Evolutionary conservation across 345 rosid species (phyloP), one percentile per base, ranked within the genome.

Genomic region (Mallotus nudiflorus): DNA sequence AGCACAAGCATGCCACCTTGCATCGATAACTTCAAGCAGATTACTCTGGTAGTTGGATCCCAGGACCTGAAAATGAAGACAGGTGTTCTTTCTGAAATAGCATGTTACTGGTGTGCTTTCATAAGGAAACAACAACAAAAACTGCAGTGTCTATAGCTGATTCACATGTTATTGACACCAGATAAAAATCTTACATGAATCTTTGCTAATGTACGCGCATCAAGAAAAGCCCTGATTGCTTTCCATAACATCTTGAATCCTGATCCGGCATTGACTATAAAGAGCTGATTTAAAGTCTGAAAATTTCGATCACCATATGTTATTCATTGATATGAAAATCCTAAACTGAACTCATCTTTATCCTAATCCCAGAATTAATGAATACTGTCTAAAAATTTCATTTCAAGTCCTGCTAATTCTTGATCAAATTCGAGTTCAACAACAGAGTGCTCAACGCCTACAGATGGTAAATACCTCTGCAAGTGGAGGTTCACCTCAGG

Each of bases 221-320:
- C 91, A 31, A 83, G 79, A 77, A 86, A 85, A 28, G 84, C 77
- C 81, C 64, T 83, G 45, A 86, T 44, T 28, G 74, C 86, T 77
- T 86, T 86, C 89, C 91, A 88, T 22, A 88, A 83, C 86, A 85
- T 79, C 75, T 49, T 78, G 71, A 88, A 86, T 49, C 85, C 91
- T 1, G 86, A 82, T n/a, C 91, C 89, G 49, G 91, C 87, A 73
- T 88, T 88, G 71, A 86, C 75, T 57, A 86, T 82, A 77, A 83
- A 83, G 46, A 86, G 86, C 29, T 69, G 70, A 62, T 83, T 71
- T 49, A 86, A 44, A 0, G 82, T 83, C 93, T 88, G 85, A 31
- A 28, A 68, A 40, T 39, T 51, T 65, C 48, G 16, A 62, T 46
- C 3, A 7, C 60, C 42, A 64, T 62, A 68, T 51, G 61, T 57